A percentile compares a stretch with the other conserved stretches of the same genome.
Conservation (phyloP, 352 stramenopile species). For the Phytophthora litchii region DNA sequence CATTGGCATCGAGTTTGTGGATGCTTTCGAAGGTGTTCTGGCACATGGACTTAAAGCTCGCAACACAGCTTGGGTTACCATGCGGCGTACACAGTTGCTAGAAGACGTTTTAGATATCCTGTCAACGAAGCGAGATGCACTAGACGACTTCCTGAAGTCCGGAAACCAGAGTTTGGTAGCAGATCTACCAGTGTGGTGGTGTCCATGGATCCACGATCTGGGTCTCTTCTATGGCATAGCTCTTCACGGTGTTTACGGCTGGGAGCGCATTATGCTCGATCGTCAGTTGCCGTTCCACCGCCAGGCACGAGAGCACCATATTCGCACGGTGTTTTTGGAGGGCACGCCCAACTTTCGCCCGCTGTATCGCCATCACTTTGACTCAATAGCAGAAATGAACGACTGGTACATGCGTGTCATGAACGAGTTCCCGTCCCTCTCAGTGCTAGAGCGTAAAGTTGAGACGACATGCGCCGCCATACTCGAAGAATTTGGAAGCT, state of each 20-base stretch:
- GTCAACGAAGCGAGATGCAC: conserved; percentile 36
- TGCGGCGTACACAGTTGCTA: conserved; percentile 78
- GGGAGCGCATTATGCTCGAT: conserved; percentile 73
- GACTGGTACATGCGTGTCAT: conserved; percentile 67
- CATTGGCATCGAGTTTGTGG: conserved; percentile 88
- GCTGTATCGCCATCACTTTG: conserved; percentile 69
- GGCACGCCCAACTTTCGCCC: conserved; percentile 56
- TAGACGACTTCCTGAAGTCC: conserved; percentile 65
- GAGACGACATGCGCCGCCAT: conserved; percentile 62
- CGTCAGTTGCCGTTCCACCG: conserved; percentile 78
- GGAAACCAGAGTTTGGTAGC: conserved; percentile 61
- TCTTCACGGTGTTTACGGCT: conserved; percentile 72
- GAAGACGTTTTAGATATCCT: conserved; percentile 74
- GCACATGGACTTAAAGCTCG: conserved; percentile 86
- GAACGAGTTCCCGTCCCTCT: conserved; percentile 79
- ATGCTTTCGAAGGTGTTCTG: conserved; percentile 82
- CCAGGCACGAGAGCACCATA: conserved; percentile 68
- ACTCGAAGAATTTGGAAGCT: conserved; percentile 19
- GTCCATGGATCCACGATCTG: conserved; percentile 87
- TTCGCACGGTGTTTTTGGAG: conserved; percentile 75
- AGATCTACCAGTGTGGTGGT: conserved; percentile 90
- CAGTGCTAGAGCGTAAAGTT: conserved; percentile 75
- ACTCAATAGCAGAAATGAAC: conserved; percentile 48
- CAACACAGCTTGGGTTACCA: conserved; percentile 82
- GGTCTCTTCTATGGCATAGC: conserved; percentile 84